Evolutionary conservation across 2,329 filamentous ascomycete species (phyloP).

Genomic region (Plectosphaerella cucumerina): DNA sequence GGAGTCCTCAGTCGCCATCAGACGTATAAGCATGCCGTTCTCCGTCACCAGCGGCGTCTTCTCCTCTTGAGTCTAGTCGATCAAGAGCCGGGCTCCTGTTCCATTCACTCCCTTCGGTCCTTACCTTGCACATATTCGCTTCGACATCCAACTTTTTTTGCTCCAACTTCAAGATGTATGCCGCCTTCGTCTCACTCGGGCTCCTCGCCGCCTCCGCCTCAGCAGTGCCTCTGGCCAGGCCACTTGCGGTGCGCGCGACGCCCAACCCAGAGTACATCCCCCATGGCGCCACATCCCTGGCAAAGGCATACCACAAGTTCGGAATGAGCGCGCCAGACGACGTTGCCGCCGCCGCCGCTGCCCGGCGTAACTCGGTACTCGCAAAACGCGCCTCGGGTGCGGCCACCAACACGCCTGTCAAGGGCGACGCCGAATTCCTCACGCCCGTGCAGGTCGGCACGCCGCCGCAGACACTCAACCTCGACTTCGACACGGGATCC

Average conservation of each 20-base stretch:
- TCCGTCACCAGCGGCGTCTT: neutral
- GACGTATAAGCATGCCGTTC: neutral
- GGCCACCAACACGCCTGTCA: neutral
- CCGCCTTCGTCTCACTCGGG: neutral
- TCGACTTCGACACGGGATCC: slow-evolving; percentile 38
- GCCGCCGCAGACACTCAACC: slow-evolving; percentile 30
- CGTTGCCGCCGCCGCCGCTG: neutral
- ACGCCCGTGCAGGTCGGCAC: slow-evolving; percentile 57
- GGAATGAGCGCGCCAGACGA: neutral
- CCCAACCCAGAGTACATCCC: neutral
- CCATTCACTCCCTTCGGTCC: neutral
- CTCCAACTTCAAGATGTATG: neutral
- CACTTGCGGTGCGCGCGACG: neutral
- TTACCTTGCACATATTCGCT: neutral
- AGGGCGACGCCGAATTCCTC: slow-evolving; percentile 29
- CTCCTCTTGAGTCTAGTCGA: neutral
- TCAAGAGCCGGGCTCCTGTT: neutral
- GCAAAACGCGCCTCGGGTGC: neutral
- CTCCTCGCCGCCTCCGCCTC: neutral
- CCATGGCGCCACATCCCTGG: neutral
- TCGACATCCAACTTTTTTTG: neutral
- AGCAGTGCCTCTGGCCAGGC: neutral
- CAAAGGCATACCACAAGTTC: neutral
- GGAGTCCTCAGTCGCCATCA: neutral
- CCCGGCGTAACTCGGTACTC: neutral